These are phyloP conservation scores for Lyophyllum decastes DNA, from an alignment of 768 basidiomycete species.

Conservation along the genomic window DNA sequence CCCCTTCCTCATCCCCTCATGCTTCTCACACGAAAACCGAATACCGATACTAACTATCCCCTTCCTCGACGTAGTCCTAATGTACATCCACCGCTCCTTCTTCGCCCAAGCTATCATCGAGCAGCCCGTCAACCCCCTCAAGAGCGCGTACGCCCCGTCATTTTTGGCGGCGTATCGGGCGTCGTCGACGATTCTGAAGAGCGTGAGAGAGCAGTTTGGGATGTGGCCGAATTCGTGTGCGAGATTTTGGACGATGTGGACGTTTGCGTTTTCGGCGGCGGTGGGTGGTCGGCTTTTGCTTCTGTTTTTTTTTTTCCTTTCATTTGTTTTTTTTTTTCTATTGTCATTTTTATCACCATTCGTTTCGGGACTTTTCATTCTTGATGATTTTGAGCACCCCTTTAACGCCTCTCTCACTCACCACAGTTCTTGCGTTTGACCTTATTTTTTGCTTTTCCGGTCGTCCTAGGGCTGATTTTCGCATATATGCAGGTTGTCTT, in stretches of 20 bases:
- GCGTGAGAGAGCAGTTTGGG: conserved; percentile 48
- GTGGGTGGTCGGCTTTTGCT: conserved; percentile 28
- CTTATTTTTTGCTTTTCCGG: not conserved
- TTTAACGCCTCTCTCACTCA: no score
- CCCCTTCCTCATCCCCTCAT: not conserved
- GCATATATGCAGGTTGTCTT: conserved; percentile 59
- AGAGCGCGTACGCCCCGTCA: conserved; percentile 63
- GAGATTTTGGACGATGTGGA: conserved; percentile 67
- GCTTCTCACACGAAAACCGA: not conserved
- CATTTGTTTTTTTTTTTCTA: no score
- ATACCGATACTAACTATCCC: no score
- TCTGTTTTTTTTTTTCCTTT: not conserved
- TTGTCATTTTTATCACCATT: not conserved
- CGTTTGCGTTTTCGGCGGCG: conserved; percentile 56
- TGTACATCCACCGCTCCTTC: conserved; percentile 68
- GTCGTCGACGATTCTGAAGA: conserved; percentile 56
- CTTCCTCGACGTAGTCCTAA: conserved; percentile 35
- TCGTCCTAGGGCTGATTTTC: not conserved
- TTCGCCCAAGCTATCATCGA: conserved; percentile 75
- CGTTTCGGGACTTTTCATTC: no score
- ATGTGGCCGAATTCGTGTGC: conserved; percentile 47
- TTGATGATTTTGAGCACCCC: no score
- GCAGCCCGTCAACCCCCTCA: conserved; percentile 64
- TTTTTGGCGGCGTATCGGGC: conserved; percentile 65
- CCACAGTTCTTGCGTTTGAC: no score